phyloP scores from a whole-genome alignment of 2,329 filamentous ascomycete genomes.

The Talaromyces amestolkiae region DNA sequence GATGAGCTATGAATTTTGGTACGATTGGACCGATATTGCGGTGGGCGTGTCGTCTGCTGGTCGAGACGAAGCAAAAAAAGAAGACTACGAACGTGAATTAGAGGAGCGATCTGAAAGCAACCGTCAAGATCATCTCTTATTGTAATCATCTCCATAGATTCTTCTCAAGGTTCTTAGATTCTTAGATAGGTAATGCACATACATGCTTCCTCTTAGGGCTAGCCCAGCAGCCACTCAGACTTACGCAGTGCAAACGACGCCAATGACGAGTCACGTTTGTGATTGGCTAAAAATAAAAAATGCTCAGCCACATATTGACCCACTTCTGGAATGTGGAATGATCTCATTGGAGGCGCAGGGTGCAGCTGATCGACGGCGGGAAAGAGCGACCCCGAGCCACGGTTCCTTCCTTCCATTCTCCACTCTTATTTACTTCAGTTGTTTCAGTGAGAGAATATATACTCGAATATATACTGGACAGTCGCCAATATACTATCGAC shows the following conservation, averaged over 20 bases:
- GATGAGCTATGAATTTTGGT: constrained; percentile 59
- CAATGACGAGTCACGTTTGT: not conserved
- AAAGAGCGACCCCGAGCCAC: constrained; percentile 4
- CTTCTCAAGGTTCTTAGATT: too few species aligned
- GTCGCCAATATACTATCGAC: not conserved
- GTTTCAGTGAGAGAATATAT: too few species aligned
- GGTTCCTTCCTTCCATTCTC: constrained; percentile 1
- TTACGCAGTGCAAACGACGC: not conserved
- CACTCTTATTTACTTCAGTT: constrained; percentile 5
- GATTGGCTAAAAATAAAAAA: constrained; percentile 9
- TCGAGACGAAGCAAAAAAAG: not conserved
- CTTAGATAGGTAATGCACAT: not conserved
- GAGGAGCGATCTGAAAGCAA: not conserved
- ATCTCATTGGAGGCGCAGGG: constrained; percentile 13
- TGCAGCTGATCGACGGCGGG: constrained; percentile 5
- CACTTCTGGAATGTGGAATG: not conserved
- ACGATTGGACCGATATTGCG: constrained; percentile 34
- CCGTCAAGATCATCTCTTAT: not conserved
- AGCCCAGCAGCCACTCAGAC: not conserved
- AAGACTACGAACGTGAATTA: not conserved
- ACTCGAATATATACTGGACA: not conserved
- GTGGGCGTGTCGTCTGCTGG: constrained; percentile 9
- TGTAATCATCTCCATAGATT: not conserved
- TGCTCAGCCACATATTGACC: not conserved
- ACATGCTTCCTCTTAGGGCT: not conserved